Percentiles rank a stretch among this genome's conserved stretches.
phyloP scores from a whole-genome alignment of 768 basidiomycete species.

The Termitomyces eurrhizus region DNA sequence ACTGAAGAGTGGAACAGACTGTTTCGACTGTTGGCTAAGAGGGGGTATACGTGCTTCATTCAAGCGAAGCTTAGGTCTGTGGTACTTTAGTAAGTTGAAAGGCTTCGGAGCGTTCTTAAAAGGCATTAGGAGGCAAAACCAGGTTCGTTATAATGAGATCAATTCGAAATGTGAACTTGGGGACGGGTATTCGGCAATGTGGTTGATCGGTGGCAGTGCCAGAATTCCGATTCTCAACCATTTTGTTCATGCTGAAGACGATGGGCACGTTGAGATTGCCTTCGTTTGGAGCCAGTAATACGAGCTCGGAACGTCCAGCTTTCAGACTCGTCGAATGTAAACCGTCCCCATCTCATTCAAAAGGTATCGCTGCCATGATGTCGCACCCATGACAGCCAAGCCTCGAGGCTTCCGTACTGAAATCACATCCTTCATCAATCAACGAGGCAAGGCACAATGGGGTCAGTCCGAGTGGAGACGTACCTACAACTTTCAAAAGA shows the following conservation, averaged over 20 bases:
- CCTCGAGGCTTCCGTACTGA: neutral
- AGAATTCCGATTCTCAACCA: neutral
- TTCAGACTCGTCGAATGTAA: neutral
- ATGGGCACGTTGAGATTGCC: neutral
- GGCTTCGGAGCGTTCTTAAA: constrained; percentile 19
- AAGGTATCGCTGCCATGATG: neutral
- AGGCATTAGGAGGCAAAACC: constrained; percentile 11
- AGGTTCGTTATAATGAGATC: constrained; percentile 1
- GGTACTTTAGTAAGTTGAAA: constrained; percentile 43
- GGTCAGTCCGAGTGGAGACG: neutral
- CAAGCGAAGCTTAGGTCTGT: constrained; percentile 39
- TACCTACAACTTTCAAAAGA: too few species aligned
- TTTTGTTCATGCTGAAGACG: neutral
- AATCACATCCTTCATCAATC: neutral
- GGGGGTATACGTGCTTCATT: constrained; percentile 41
- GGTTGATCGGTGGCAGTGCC: constrained; percentile 10
- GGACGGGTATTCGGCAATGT: neutral
- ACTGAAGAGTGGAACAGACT: constrained; percentile 18
- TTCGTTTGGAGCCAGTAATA: too few species aligned
- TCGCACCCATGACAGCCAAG: neutral
- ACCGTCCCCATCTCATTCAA: neutral
- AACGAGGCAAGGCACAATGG: neutral
- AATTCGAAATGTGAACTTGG: neutral
- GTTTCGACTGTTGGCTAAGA: constrained; percentile 48
- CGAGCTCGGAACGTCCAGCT: neutral